Percentiles rank a stretch among this genome's conserved stretches.
Conservation (phyloP, 306 rosid species). For the Macrotyloma uniflorum region DNA sequence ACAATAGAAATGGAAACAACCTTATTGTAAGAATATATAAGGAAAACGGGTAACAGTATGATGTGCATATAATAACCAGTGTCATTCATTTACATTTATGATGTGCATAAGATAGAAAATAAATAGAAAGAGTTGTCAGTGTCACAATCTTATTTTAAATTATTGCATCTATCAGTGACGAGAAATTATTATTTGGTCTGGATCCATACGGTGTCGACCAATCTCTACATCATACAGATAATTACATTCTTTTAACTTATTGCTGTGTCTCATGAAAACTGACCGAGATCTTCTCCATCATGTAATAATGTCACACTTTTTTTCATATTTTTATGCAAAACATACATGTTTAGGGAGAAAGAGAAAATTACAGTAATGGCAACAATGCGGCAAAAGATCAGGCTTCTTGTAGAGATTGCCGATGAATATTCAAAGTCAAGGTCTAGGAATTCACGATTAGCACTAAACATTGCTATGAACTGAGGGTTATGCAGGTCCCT, state of each 20-base stretch:
- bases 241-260: too few relatives aligned
- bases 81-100: neutral
- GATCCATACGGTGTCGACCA: neutral
- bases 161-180: neutral
- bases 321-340: neutral
- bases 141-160: neutral
- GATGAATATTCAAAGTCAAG: constrained; percentile 50
- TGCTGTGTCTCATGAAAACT: too few relatives aligned
- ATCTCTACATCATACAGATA: neutral
- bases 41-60: neutral
- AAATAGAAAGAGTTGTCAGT: neutral
- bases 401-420: constrained; percentile 54
- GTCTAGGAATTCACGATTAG: constrained; percentile 52
- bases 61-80: too few relatives aligned
- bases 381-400: constrained; percentile 66
- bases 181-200: neutral
- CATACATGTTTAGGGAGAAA: constrained; percentile 4
- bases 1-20: constrained; percentile 37
- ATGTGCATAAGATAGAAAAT: neutral
- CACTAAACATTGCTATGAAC: constrained; percentile 48
- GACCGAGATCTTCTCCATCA: too few relatives aligned
- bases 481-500: constrained; percentile 58
- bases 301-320: neutral
- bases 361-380: constrained; percentile 63
- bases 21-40: constrained; percentile 3